phyloP scores from a whole-genome alignment of 2,329 filamentous ascomycete species.

The Tolypocladium ovalisporum region DNA sequence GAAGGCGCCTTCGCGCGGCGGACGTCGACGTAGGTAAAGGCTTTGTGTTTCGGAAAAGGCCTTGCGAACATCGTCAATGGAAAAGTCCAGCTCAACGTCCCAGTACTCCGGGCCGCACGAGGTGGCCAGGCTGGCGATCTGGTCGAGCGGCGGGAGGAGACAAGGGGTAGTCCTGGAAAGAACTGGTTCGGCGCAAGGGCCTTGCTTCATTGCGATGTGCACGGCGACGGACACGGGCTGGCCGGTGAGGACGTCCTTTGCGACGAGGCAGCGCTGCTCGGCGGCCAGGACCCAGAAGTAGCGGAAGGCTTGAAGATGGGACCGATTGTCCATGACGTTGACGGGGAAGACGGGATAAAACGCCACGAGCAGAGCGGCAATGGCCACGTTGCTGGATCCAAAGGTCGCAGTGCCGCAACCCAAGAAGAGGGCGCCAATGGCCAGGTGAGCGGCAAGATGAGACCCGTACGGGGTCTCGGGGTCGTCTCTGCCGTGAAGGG shows the following conservation, averaged over 20 bases:
- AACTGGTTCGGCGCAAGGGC: conserved; percentile 24
- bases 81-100: conserved; percentile 71
- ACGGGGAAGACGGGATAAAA: conserved; percentile 92
- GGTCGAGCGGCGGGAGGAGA: conserved; percentile 52
- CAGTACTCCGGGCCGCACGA: conserved; percentile 61
- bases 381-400: conserved; percentile 75
- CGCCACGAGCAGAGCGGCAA: conserved; percentile 75
- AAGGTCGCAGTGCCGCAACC: conserved; percentile 90
- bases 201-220: conserved; percentile 45
- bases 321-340: conserved; percentile 84
- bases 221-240: conserved; percentile 68
- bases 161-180: conserved; percentile 43
- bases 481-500: conserved; percentile 79
- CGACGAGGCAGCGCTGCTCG: conserved; percentile 78
- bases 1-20: conserved; percentile 59
- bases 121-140: conserved; percentile 48
- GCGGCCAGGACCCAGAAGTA: conserved; percentile 95
- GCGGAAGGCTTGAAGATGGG: conserved; percentile 89
- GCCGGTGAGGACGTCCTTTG: conserved; percentile 76
- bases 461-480: conserved; percentile 82
- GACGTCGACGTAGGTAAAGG: conserved; percentile 61
- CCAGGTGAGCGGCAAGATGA: conserved; percentile 85
- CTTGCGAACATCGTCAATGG: conserved; percentile 47
- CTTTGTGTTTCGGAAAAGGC: conserved; percentile 59
- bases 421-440: conserved; percentile 81